Evolutionary conservation across 2,329 filamentous ascomycete genomes (phyloP), one percentile per base, ranked within the genome.

Genomic region (Sclerotinia nivalis): DNA sequence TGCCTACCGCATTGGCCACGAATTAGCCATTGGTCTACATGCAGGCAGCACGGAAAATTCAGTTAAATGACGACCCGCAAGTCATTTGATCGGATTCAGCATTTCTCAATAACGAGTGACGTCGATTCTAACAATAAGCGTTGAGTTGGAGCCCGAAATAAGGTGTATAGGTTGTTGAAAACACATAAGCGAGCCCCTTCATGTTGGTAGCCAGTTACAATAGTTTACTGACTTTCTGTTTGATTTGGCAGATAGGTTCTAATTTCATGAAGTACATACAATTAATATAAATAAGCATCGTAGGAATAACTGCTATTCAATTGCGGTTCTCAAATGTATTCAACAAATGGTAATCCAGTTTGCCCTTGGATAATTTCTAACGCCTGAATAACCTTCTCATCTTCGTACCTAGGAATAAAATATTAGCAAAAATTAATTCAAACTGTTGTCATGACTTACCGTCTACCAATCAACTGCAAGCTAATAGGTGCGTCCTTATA

Each of bases 401-500:
- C 80, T 43, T 81, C 78, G 66, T 76, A 80, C 68, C 80, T 77
- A 62, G 13, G n/a, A 13, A 58, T 10, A 5, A 31, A 59, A 50
- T 58, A 43, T 58, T 66, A 54, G 49, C 40, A 15, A 74, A 71
- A 73, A 75, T 69, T 68, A 15, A 37, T 13, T 40, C 15, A 15
- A 40, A 52, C 2, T 45, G 15, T n/a, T 2, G 12, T 15, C 37
- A 28, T 18, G n/a, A 67, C 72, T 66, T 70, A 77, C 76, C 76
- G 72, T 68, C 77, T 71, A 6, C 76, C 80, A 37, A 82, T 79
- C 34, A 82, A 69, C 72, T 82, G 82, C 71, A 83, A 75, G 60
- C 79, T 79, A 25, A 83, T 77, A 4, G 82, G 82, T 40, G 81
- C 79, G 66, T 79, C 80, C 47, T 73, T 75, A 66, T 81, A 83